Base-by-base conservation (phyloP, 495 filamentous ascomycete genomes). In the Tuber calosporum region DNA sequence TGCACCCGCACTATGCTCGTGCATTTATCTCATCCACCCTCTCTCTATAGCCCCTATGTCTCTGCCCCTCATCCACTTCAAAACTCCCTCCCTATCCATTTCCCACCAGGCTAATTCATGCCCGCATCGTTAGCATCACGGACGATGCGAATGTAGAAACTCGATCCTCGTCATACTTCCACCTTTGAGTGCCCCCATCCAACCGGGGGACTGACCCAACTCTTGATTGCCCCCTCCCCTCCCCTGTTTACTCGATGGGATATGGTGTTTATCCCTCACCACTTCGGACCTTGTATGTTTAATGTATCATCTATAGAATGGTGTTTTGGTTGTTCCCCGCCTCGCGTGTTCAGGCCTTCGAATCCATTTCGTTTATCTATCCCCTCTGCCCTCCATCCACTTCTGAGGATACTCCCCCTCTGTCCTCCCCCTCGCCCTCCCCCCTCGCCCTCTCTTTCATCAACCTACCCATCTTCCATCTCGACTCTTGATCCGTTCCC, bases 141-240 rank as follows among this genome's bases (percentile, higher is more conserved):
- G 70, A 70, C 76, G 76, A 77, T 78, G 70, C 74, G 67, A 58
- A 78, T 73, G 76, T 69, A 76, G 74, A 76, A 78, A 69, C 76
- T 77, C 68, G 58, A 78, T 77, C 74, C 75, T 77, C 73, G 70
- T 69, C 67, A 70, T 77, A 15, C 26, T 62, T 62, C 53, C 34
- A 62, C 53, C 53, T 62, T 34, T 62, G 53, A 13, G 13, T 62
- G 53, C 17, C 13, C 26, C 53, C 26, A 11, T 62, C 53, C 53
- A 34, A 26, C 53, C 53, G 53, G 53, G 53, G 6, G 53, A 26
- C 26, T 30, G 26, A 17, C 11, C 13, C 26, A 62, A 11, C 26
- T 62, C 11, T 34, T 75, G 45, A 77, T 77, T 70, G 45, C 72
- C 66, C 70, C 69, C 43, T 38, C 43, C 72, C 66, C 70, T 67